Conservation (phyloP, 345 rosid species). For the Euphorbia lathyris region DNA sequence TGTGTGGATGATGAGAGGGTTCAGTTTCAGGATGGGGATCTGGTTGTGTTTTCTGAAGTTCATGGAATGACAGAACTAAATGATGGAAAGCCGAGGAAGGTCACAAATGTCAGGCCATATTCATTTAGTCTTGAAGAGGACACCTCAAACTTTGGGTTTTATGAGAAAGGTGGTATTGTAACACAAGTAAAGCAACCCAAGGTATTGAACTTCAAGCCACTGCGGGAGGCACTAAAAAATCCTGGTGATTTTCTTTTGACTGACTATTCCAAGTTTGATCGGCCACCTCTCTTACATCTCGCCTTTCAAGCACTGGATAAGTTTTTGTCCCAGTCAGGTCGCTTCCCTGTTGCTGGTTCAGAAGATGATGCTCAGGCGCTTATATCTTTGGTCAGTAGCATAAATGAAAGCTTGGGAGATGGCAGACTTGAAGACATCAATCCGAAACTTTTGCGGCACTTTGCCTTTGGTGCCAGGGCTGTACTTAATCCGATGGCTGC, state of each 20-base stretch:
- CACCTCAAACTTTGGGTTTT: constrained; percentile 54
- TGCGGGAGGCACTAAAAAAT: constrained; percentile 80
- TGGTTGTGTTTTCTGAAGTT: constrained; percentile 93
- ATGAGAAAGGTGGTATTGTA: constrained; percentile 92
- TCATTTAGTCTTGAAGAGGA: constrained; percentile 92
- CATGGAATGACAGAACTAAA: constrained; percentile 90
- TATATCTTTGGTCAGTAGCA: constrained; percentile 51
- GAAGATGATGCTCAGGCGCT: constrained; percentile 87
- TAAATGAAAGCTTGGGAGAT: constrained; percentile 73
- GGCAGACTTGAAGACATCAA: constrained; percentile 67
- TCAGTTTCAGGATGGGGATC: constrained; percentile 94
- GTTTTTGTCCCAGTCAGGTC: constrained; percentile 58
- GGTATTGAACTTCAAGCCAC: constrained; percentile 74
- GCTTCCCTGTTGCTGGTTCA: constrained; percentile 85
- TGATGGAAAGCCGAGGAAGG: constrained; percentile 94
- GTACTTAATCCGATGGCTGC: constrained; percentile 99
- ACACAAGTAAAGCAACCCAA: constrained; percentile 94
- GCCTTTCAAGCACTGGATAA: constrained; percentile 95
- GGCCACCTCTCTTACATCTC: constrained; percentile 83
- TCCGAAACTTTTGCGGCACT: constrained; percentile 69
- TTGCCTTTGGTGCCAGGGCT: constrained; percentile 95
- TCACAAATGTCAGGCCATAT: constrained; percentile 78
- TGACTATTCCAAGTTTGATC: constrained; percentile 91
- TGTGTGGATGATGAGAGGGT: constrained; percentile 98
- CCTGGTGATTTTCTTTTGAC: constrained; percentile 96